Conservation (phyloP, 1,139 yeast species). For the Barnettozyma hawaiiensis region DNA sequence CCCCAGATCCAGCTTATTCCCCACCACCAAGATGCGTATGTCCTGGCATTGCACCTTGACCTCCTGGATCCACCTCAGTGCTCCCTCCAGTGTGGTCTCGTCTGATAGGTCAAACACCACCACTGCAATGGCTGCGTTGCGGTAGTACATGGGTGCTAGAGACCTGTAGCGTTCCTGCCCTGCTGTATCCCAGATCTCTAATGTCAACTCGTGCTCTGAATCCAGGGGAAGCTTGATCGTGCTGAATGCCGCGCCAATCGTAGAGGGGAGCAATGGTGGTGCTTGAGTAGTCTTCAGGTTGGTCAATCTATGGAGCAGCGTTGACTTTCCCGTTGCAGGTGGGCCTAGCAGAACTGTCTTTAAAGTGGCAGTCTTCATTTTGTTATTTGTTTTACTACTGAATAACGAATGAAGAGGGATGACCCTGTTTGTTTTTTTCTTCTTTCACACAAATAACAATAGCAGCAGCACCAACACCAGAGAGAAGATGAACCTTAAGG, state of each 20-base stretch:
- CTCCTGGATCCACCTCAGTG: conserved; percentile 86
- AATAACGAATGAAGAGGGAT: conserved; percentile 2
- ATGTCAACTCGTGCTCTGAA: conserved; percentile 53
- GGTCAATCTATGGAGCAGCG: conserved; percentile 58
- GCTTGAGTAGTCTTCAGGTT: conserved; percentile 58
- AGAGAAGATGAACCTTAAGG: not conserved
- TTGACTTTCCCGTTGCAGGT: conserved; percentile 61
- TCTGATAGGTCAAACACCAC: conserved; percentile 58
- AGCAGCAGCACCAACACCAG: too few species aligned
- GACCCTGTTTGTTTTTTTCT: conserved; percentile 4
- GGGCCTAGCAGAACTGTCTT: conserved; percentile 49
- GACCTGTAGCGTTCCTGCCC: conserved; percentile 91
- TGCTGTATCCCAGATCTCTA: conserved; percentile 90
- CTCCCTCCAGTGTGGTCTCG: conserved; percentile 53
- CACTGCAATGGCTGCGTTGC: conserved; percentile 83
- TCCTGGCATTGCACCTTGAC: conserved; percentile 73
- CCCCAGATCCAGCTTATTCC: conserved; percentile 60
- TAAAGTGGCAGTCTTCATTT: conserved; percentile 25
- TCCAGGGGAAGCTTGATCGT: conserved; percentile 51
- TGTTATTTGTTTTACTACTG: too few species aligned
- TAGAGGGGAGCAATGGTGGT: conserved; percentile 31
- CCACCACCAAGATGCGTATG: conserved; percentile 61
- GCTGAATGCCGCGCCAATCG: conserved; percentile 68
- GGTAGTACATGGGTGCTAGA: conserved; percentile 85
- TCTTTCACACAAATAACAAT: not conserved